Percentiles rank a stretch among this genome's conserved stretches.
Evolutionary conservation across 139 green algal species (phyloP).

Genomic region (Pycnococcus provasolii): DNA sequence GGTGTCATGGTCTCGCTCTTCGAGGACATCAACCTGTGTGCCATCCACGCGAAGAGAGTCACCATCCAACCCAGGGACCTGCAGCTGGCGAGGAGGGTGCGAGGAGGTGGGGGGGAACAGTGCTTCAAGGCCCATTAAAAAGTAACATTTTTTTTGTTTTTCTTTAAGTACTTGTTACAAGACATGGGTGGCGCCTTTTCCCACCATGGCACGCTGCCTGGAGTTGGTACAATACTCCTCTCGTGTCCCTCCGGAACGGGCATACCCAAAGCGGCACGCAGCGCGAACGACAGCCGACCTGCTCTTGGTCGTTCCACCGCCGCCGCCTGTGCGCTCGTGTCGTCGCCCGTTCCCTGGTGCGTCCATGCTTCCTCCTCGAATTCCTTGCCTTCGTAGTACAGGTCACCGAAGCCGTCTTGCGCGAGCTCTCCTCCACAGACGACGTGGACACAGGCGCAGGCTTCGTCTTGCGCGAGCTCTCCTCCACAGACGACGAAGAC

Average conservation of each 20-base stretch:
- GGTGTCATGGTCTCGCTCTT: constrained; percentile 17
- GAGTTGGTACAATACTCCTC: too few species aligned
- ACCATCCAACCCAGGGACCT: constrained; percentile 23
- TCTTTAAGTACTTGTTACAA: too few species aligned
- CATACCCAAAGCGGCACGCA: constrained; percentile 80
- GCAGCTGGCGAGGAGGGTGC: constrained; percentile 18
- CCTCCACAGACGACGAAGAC: too few species aligned
- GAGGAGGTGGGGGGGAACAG: background rate
- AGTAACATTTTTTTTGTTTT: too few species aligned
- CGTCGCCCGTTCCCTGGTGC: too few species aligned
- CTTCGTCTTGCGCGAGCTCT: too few species aligned
- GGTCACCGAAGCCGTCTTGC: constrained; percentile 52
- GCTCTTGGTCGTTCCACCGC: too few species aligned
- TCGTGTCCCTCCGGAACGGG: constrained; percentile 25
- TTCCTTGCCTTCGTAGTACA: constrained; percentile 95
- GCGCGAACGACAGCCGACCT: constrained; percentile 14
- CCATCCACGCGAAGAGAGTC: constrained; percentile 26
- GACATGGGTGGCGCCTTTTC: background rate
- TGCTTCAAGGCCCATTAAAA: too few species aligned
- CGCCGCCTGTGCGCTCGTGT: too few species aligned
- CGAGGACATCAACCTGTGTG: constrained; percentile 25
- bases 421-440: too few species aligned
- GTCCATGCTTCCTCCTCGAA: constrained; percentile 29
- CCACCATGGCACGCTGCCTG: too few species aligned
- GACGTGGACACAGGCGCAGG: too few species aligned